phyloP scores from a whole-genome alignment of 352 stramenopile species.

The Phytopythium aichiense region DNA sequence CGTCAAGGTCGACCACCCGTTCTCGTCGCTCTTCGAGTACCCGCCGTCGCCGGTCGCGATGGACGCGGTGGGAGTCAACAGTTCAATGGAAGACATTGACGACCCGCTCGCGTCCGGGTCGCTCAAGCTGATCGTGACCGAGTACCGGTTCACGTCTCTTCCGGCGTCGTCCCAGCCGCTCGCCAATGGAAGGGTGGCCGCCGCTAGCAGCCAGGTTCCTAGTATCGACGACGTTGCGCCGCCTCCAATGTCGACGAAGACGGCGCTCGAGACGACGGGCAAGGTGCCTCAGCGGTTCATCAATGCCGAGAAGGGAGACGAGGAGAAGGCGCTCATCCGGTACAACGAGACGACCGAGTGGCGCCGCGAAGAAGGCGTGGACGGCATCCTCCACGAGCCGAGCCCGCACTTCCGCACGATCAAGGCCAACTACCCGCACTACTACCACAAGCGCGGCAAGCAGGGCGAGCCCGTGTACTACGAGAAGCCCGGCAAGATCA shows the following conservation, averaged over 20 bases:
- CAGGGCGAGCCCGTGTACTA: constrained; percentile 84
- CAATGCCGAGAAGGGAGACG: constrained; percentile 74
- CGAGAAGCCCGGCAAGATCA: constrained; percentile 84
- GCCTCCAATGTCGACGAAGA: constrained; percentile 12
- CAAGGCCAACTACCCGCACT: constrained; percentile 91
- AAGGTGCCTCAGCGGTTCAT: constrained; percentile 64
- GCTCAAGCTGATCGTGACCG: constrained; percentile 71
- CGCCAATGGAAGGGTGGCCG: constrained; percentile 23
- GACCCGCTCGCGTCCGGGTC: constrained; percentile 24
- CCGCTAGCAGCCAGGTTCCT: not conserved
- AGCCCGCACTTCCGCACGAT: constrained; percentile 80
- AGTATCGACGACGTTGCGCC: not conserved
- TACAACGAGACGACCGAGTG: constrained; percentile 78
- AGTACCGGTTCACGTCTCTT: constrained; percentile 57
- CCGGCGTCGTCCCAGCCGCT: not conserved
- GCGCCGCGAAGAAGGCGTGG: constrained; percentile 76
- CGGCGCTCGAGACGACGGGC: constrained; percentile 22
- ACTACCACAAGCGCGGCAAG: constrained; percentile 85
- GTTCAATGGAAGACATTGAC: constrained; percentile 6
- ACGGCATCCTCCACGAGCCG: constrained; percentile 63
- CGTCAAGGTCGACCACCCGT: constrained; percentile 70
- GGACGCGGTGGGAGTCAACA: constrained; percentile 10
- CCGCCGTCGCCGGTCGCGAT: constrained; percentile 18
- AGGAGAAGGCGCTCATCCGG: constrained; percentile 49
- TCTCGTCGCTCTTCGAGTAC: constrained; percentile 52